Conservation (phyloP, 441 rosid genomes). For the Eruca vesicaria region DNA sequence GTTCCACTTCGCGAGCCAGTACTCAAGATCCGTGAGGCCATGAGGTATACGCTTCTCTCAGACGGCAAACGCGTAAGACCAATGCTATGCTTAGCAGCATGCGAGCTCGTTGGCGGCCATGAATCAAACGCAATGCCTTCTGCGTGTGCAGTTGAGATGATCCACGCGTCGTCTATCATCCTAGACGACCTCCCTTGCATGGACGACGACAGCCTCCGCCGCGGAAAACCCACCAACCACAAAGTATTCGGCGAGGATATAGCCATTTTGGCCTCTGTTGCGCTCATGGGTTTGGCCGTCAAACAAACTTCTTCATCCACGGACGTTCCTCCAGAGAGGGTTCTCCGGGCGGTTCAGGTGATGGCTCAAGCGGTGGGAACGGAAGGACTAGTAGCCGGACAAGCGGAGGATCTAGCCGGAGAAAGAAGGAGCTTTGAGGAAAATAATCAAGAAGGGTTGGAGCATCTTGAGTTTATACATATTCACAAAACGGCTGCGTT, state of each 20-base stretch:
- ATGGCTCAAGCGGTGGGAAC: conserved; percentile 38
- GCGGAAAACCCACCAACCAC: conserved; percentile 51
- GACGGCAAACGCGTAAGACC: conserved; percentile 38
- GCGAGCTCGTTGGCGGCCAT: conserved; percentile 50
- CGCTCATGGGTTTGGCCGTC: conserved; percentile 42
- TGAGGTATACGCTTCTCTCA: conserved; percentile 54
- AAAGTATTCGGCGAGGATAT: conserved; percentile 41
- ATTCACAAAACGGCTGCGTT: conserved; percentile 46
- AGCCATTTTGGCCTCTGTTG: conserved; percentile 36
- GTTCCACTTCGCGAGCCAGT: conserved; percentile 27
- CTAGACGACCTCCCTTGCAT: conserved; percentile 54
- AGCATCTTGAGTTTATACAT: conserved; percentile 46
- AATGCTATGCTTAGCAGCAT: conserved; percentile 40
- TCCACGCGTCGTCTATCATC: conserved; percentile 46
- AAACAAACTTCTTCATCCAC: not conserved
- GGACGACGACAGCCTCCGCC: conserved; percentile 47
- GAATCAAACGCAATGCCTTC: conserved; percentile 25
- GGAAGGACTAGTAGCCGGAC: conserved; percentile 44
- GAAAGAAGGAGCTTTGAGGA: conserved; percentile 38
- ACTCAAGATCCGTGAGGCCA: conserved; percentile 30
- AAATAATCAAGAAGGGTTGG: not conserved
- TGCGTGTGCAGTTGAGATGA: conserved; percentile 55
- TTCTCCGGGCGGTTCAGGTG: conserved; percentile 31
- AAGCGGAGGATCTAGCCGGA: conserved; percentile 40
- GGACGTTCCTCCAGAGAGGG: conserved; percentile 15